Percentiles rank a stretch among this genome's conserved stretches.
phyloP scores from a whole-genome alignment of 305 asterid species.

The Plantago rigida region DNA sequence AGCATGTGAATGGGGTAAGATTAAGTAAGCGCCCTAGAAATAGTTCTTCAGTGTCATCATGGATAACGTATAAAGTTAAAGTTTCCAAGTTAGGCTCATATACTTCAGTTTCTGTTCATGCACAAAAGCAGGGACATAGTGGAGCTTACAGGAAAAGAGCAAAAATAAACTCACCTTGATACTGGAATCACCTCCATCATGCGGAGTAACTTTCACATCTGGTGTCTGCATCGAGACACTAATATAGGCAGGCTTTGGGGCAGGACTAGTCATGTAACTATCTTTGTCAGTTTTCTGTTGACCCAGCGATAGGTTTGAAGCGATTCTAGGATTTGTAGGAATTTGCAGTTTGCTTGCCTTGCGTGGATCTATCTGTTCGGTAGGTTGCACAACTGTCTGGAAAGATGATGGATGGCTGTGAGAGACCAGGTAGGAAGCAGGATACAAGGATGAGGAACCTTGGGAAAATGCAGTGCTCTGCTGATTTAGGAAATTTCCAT shows the following conservation, averaged over 20 bases:
- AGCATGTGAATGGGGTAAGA: too few species aligned
- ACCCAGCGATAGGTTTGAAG: slow-evolving; percentile 50
- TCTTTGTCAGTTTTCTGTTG: slow-evolving; percentile 56
- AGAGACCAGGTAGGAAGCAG: slow-evolving; percentile 48
- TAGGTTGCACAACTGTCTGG: slow-evolving; percentile 47
- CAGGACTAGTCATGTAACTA: slow-evolving; percentile 32
- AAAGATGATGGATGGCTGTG: slow-evolving; percentile 55
- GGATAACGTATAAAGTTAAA: too few species aligned
- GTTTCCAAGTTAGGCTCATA: not conserved
- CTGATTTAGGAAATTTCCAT: slow-evolving; percentile 46
- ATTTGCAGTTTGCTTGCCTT: slow-evolving; percentile 71
- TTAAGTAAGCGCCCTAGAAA: too few species aligned
- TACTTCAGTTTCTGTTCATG: not conserved
- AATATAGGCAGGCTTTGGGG: slow-evolving; percentile 70
- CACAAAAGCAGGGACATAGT: slow-evolving; percentile 21
- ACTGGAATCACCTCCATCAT: slow-evolving; percentile 50
- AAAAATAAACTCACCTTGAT: slow-evolving; percentile 52
- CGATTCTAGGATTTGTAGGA: slow-evolving; percentile 93
- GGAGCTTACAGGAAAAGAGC: slow-evolving; percentile 7
- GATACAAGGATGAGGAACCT: slow-evolving; percentile 40
- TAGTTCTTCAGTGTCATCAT: too few species aligned
- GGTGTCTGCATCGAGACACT: slow-evolving; percentile 53
- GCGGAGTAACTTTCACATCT: slow-evolving; percentile 37
- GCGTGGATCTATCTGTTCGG: slow-evolving; percentile 46
- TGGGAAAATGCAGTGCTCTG: slow-evolving; percentile 44